A percentile compares a stretch with the other conserved stretches of the same genome.
Conservation (phyloP, 345 rosid species). For the Theobroma cacao region DNA sequence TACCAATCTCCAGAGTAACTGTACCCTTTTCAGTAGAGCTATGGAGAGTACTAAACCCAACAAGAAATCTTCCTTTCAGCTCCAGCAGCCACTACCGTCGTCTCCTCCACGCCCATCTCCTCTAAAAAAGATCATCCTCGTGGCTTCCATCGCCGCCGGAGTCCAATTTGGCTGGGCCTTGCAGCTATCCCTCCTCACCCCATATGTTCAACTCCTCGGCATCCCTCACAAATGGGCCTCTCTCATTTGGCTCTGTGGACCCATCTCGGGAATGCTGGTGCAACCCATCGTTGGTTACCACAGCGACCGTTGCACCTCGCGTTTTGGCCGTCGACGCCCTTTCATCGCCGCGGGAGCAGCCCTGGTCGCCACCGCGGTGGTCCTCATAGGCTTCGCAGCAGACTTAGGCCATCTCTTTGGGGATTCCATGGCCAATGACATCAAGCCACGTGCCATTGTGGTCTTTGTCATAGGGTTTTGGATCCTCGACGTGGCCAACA, state of each 20-base stretch:
- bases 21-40: neutral
- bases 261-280: conserved; percentile 67
- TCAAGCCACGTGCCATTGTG: conserved; percentile 51
- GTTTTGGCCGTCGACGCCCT: conserved; percentile 71
- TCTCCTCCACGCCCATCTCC: neutral
- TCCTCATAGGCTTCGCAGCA: conserved; percentile 63
- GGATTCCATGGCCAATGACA: conserved; percentile 19
- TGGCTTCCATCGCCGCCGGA: conserved; percentile 66
- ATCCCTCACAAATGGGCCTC: conserved; percentile 70
- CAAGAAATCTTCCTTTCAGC: conserved; percentile 5
- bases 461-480: conserved; percentile 65
- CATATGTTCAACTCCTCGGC: conserved; percentile 65
- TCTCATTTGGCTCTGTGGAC: conserved; percentile 75
- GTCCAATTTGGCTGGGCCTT: conserved; percentile 78
- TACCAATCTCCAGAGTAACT: neutral
- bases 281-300: conserved; percentile 71
- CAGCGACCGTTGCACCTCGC: conserved; percentile 60
- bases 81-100: neutral
- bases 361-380: conserved; percentile 46
- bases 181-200: conserved; percentile 72
- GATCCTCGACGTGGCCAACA: conserved; percentile 77
- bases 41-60: conserved; percentile 3
- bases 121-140: conserved; percentile 35
- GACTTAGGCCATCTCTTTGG: conserved; percentile 55
- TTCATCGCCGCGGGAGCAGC: conserved; percentile 50